Evolutionary conservation across 2,329 filamentous ascomycete species (phyloP), one percentile per base, ranked within the genome.

Genomic region (Ceratocystis diversiconidia): DNA sequence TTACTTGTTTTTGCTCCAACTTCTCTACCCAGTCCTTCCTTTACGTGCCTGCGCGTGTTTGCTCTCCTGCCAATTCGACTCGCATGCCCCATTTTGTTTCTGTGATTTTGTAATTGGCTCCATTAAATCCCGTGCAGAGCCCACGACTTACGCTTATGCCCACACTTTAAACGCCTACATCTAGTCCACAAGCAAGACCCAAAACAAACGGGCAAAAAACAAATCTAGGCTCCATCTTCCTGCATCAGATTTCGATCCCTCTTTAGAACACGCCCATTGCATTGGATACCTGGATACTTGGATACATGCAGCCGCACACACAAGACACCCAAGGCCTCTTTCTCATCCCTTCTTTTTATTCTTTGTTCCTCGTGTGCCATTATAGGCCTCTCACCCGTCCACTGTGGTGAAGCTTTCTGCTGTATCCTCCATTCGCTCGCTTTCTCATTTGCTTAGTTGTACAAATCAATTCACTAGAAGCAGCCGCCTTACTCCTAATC

Each of bases 181-280:
- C 2, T 30, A 59, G 55, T 36, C 15, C 17, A 59, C 19, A 15
- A 57, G 32, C 41, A 59, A 12, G 12, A 15, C 62, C 62, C 50
- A 64, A 52, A 50, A 17, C 46, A 50, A 50, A 22, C 19, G 19
- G 52, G 36, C 44, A 64, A 59, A 62, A 59, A 50, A 28, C 43
- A 46, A 67, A 65, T 59, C 62, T 63, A 67, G 62, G 66, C 66
- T 67, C 66, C 66, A 67, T 67, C 12, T 65, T 65, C 48, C 17
- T 65, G 66, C 66, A 67, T 59, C 46, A 55, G 66, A 59, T 41
- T 41, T 41, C 60, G 55, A 62, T 67, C 66, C 66, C 46, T 64
- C 62, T 57, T 55, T 48, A 55, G 43, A 30, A 65, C 10, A 65
- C 46, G 28, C 44, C 55, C 46, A 17, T 52, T 62, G 43, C 30